Evolutionary conservation across 192 early-diverging fungal genomes (phyloP), one percentile per base, ranked within the genome.

Genomic region (Powellomyces hirtus): DNA sequence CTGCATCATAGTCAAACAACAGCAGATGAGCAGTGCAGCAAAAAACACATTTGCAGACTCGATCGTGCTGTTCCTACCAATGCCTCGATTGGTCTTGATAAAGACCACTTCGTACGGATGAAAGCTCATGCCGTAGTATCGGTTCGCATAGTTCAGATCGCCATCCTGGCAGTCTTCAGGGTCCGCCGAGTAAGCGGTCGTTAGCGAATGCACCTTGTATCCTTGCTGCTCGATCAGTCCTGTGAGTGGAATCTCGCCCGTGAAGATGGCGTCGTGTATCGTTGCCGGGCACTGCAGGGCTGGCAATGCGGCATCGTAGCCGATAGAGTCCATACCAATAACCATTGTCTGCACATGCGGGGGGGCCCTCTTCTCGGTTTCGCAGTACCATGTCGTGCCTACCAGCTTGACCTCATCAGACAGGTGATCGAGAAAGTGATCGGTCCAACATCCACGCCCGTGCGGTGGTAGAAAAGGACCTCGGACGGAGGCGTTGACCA

Each of bases 401-500:
- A 22, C 8, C 36, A 60, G 33, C 30, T 60, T 59, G 29, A 59
- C 57, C 4, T 24, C 24, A 34, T 6, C 5, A 4, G 30, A 35
- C 14, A 59, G 57, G 24, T 10, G 57, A 18, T 33, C 35, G 4
- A 38, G 8, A 30, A 37, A 60, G 13, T 4, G 36, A 30, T 60
- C 35, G 14, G 5, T 38, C 59, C 59, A 60, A 20, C 59, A 60
- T 3, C 4, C 1, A 3, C n/a, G 26, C 2, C 4, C 3, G 59
- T 3, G 33, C 5, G 35, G 31, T 45, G 62, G 62, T 3, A 60
- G 2, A 14, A 49, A 49, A 18, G 62, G 62, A 11, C 62, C 62
- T 2, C 62, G 62, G 42, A 63, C 24, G 27, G 62, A 63, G 24
- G 62, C 62, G 62, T 63, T 63, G 22, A 63, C 10, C 6, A 63